Conservation (phyloP, 768 basidiomycete genomes). For the Scleroderma citrinum region DNA sequence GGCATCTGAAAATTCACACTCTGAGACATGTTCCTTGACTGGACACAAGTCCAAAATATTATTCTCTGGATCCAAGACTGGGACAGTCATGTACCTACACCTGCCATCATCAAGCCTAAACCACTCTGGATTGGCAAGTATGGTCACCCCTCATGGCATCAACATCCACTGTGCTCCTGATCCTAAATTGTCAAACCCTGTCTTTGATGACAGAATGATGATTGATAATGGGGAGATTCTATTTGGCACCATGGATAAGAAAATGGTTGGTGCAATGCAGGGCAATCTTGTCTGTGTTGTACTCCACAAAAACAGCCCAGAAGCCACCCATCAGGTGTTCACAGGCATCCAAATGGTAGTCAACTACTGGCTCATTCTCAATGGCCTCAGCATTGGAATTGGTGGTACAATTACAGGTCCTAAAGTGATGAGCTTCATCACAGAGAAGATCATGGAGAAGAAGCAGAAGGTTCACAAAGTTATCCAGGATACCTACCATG, state of each 20-base stretch:
- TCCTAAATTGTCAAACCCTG: too few relatives aligned
- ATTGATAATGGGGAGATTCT: too few relatives aligned
- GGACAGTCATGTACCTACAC: conserved; percentile 90
- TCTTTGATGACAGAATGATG: too few relatives aligned
- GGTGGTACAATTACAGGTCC: too few relatives aligned
- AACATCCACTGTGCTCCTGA: too few relatives aligned
- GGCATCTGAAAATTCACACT: conserved; percentile 97
- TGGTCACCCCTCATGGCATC: conserved; percentile 92
- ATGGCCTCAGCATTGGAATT: conserved; percentile 98
- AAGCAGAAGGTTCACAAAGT: conserved; percentile 76
- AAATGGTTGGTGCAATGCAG: too few relatives aligned
- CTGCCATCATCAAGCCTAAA: conserved; percentile 93
- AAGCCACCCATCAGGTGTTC: too few relatives aligned
- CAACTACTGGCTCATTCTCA: conserved; percentile 98
- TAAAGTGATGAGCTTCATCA: conserved; percentile 88
- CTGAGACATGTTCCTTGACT: conserved; percentile 92
- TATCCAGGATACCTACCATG: conserved; percentile 79
- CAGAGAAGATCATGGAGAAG: conserved; percentile 70
- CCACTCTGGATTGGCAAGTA: conserved; percentile 90
- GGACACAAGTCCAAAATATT: conserved; percentile 95
- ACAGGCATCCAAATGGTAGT: conserved; percentile 93
- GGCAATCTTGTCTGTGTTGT: too few relatives aligned
- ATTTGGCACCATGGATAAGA: too few relatives aligned
- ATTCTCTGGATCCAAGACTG: conserved; percentile 96
- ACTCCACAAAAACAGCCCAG: too few relatives aligned